Conservation (phyloP, 2,329 filamentous ascomycete genomes). For the Penicillium sp. region DNA sequence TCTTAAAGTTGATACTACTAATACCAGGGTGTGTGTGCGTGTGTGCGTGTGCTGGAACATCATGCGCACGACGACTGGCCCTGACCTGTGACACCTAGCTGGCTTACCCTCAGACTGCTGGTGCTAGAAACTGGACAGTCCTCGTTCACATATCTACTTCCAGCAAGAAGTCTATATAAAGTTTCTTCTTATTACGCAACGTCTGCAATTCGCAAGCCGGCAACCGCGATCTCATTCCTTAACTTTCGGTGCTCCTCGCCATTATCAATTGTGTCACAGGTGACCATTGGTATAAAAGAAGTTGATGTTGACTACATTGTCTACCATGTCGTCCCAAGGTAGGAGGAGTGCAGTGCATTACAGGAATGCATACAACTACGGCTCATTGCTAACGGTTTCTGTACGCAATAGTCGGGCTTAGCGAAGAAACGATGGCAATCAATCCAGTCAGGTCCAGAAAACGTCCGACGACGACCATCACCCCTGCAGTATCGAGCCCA, state of each 20-base stretch:
- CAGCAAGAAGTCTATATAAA: not conserved
- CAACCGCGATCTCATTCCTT: not conserved
- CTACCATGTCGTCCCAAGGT: conserved; percentile 6
- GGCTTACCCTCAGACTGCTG: not conserved
- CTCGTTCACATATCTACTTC: not conserved
- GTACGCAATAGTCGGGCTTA: not conserved
- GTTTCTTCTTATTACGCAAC: not conserved
- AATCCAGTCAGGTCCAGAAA: conserved; percentile 25
- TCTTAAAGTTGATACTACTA: not conserved
- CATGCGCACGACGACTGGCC: not conserved
- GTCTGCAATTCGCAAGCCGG: not conserved
- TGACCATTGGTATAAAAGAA: not conserved
- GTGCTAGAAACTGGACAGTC: not conserved
- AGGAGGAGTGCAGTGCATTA: not conserved
- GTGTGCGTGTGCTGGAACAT: not conserved
- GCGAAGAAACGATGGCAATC: not conserved
- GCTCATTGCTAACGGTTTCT: not conserved
- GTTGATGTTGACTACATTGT: not conserved
- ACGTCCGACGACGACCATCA: conserved; percentile 17
- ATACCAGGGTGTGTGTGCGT: not conserved
- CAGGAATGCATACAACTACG: not conserved
- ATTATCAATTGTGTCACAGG: not conserved
- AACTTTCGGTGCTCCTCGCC: not conserved
- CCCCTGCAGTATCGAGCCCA: conserved; percentile 9
- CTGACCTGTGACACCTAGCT: not conserved